Percentiles rank a stretch among this genome's conserved stretches.
Conservation (phyloP, 257 asterid genomes). For the Misopates orontium region DNA sequence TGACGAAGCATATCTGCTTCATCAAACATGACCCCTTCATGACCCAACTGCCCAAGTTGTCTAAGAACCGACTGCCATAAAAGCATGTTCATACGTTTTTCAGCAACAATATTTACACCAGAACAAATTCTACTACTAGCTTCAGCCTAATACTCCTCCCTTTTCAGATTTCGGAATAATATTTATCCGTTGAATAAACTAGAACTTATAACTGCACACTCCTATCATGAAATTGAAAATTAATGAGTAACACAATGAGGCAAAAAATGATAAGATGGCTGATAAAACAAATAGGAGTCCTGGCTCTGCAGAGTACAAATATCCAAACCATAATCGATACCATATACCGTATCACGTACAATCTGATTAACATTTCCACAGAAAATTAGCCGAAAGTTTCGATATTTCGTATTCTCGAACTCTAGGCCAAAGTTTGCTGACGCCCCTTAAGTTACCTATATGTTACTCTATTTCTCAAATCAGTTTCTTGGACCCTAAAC, state of each 20-base stretch:
- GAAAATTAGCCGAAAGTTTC: neutral
- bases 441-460: neutral
- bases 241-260: neutral
- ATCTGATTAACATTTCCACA: neutral
- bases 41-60: slow-evolving; percentile 86
- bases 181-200: no score
- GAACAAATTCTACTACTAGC: neutral
- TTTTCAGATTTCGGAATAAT: neutral
- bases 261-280: neutral
- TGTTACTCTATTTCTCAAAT: neutral
- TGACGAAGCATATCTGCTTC: slow-evolving; percentile 73
- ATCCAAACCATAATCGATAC: slow-evolving; percentile 17
- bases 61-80: slow-evolving; percentile 73
- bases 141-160: neutral
- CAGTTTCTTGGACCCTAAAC: neutral
- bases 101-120: slow-evolving; percentile 3
- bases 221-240: no score
- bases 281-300: slow-evolving; percentile 5
- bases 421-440: slow-evolving; percentile 13
- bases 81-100: slow-evolving; percentile 14
- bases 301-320: neutral
- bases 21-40: slow-evolving; percentile 70
- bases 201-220: neutral
- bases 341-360: neutral
- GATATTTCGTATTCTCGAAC: neutral